A percentile compares a stretch with the other conserved stretches of the same genome.
phyloP scores from a whole-genome alignment of 2,329 filamentous ascomycete species.

The Pseudogymnoascus sp. region DNA sequence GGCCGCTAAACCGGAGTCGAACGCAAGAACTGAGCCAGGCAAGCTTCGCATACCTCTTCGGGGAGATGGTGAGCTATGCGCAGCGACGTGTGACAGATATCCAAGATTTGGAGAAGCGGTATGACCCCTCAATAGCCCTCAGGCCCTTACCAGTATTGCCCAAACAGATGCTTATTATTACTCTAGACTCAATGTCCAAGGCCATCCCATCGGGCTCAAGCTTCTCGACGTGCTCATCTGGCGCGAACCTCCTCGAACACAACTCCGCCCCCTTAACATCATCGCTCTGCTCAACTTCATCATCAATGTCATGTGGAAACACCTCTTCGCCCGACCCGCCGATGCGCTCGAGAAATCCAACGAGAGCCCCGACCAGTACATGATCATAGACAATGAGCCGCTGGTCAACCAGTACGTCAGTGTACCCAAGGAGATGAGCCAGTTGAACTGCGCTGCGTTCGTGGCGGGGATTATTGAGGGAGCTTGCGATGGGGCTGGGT shows the following conservation, averaged over 20 bases:
- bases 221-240: conserved; percentile 92
- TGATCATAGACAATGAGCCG: conserved; percentile 98
- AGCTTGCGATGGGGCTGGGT: conserved; percentile 86
- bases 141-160: background rate
- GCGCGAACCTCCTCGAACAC: conserved; percentile 62
- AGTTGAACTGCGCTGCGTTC: conserved; percentile 93
- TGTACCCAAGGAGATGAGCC: conserved; percentile 89
- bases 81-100: conserved; percentile 87
- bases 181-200: conserved; percentile 76
- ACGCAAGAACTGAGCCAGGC: conserved; percentile 85
- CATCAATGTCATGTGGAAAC: conserved; percentile 83
- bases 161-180: background rate
- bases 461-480: conserved; percentile 94
- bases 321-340: conserved; percentile 84
- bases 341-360: conserved; percentile 87
- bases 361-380: conserved; percentile 87
- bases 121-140: conserved; percentile 22
- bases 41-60: conserved; percentile 92
- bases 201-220: conserved; percentile 87
- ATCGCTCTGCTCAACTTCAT: conserved; percentile 92
- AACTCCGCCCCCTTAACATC: conserved; percentile 77
- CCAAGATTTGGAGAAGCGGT: conserved; percentile 88
- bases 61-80: conserved; percentile 93
- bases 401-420: conserved; percentile 91
- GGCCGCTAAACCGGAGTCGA: conserved; percentile 83